Evolutionary conservation across 1,139 yeast species (phyloP).

Genomic region (Sugiyamaella neomexicana): DNA sequence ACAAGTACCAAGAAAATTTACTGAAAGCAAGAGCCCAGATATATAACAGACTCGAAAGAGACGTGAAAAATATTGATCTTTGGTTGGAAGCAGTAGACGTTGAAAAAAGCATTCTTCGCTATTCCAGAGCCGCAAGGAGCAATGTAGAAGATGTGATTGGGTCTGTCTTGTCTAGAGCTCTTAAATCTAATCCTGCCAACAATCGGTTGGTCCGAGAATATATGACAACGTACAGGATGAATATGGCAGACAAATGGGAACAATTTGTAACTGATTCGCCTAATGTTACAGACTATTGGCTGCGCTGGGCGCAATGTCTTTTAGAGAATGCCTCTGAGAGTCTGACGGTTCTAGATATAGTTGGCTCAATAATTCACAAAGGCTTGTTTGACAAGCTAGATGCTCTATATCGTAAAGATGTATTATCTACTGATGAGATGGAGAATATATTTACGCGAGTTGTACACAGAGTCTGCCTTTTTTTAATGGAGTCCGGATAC

Average conservation of each 20-base stretch:
- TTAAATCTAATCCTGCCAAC: conserved; percentile 19
- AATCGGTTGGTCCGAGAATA: conserved; percentile 8
- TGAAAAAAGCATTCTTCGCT: conserved; percentile 17
- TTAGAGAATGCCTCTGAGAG: conserved; percentile 1
- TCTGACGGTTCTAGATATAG: background rate
- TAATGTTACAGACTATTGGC: conserved; percentile 20
- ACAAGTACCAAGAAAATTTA: conserved; percentile 3
- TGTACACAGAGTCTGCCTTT: conserved; percentile 19
- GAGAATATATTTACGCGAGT: conserved; percentile 16
- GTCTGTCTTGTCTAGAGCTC: conserved; percentile 19
- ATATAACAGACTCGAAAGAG: conserved; percentile 1
- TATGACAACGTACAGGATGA: conserved; percentile 8
- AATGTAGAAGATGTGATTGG: conserved; percentile 15
- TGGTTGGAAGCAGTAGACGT: conserved; percentile 16
- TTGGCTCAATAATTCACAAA: conserved; percentile 7
- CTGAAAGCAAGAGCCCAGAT: conserved; percentile 10
- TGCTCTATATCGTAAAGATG: background rate
- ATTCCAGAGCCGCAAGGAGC: conserved; percentile 12
- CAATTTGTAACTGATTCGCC: conserved; percentile 19
- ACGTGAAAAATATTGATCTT: conserved; percentile 10
- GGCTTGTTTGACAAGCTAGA: conserved; percentile 18
- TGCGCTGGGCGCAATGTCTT: conserved; percentile 16
- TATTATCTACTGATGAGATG: background rate
- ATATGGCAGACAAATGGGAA: conserved; percentile 20
- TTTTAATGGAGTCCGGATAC: conserved; percentile 28